phyloP scores from a whole-genome alignment of 2,329 filamentous ascomycete species.

The Penicillium sp. region DNA sequence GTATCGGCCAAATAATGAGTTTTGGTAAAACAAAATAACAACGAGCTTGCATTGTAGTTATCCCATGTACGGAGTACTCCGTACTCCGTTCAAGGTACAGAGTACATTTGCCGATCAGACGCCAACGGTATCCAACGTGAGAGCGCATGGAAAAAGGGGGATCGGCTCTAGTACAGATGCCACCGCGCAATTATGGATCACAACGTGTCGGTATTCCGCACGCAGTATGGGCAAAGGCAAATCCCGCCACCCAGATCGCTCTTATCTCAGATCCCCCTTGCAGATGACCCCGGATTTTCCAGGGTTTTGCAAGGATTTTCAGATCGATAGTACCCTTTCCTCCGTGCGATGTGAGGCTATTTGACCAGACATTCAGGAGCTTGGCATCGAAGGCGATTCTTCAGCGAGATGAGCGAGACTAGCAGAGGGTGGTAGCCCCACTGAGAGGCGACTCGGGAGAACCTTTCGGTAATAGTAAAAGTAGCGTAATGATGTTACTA shows the following conservation, averaged over 20 bases:
- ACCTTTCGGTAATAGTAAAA: neutral
- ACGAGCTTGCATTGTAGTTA: no score
- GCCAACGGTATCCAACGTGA: neutral
- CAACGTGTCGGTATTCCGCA: neutral
- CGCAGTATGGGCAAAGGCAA: neutral
- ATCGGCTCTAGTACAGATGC: neutral
- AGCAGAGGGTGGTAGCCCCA: constrained; percentile 10
- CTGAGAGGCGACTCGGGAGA: neutral
- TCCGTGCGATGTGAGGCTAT: neutral
- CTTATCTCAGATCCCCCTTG: constrained; percentile 22
- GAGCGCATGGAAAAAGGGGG: neutral
- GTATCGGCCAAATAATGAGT: neutral
- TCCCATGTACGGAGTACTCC: no score
- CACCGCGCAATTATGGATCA: neutral
- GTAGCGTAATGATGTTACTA: neutral
- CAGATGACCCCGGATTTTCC: constrained; percentile 20
- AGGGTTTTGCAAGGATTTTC: neutral
- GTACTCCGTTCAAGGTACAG: neutral
- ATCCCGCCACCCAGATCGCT: constrained; percentile 12
- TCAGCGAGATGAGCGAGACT: neutral
- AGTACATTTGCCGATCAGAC: neutral
- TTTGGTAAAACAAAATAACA: neutral
- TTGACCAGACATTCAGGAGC: no score
- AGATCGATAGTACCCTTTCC: neutral
- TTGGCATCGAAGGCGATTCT: neutral